These are phyloP conservation scores for Sanghuangporus weigelae DNA, from an alignment of 1,284 basidiomycete genomes.

Conservation along the genomic window DNA sequence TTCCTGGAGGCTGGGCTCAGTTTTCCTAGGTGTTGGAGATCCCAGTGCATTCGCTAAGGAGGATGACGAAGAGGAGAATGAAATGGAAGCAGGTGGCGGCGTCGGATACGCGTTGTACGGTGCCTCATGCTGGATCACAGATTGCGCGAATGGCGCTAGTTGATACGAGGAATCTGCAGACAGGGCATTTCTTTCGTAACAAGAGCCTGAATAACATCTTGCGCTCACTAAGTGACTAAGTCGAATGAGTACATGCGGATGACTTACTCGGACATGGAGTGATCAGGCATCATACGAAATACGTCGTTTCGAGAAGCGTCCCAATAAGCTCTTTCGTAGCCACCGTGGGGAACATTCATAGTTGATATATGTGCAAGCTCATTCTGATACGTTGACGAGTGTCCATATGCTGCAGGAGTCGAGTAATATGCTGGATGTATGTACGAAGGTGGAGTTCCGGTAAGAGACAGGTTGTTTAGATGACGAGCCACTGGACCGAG, in stretches of 20 bases:
- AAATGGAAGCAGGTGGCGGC: slow-evolving; percentile 56
- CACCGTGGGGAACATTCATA: slow-evolving; percentile 28
- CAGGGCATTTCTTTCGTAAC: slow-evolving; percentile 31
- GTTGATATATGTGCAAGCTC: slow-evolving; percentile 45
- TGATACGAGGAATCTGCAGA: slow-evolving; percentile 41
- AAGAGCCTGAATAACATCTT: slow-evolving; percentile 26
- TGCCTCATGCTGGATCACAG: slow-evolving; percentile 52
- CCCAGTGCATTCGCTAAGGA: slow-evolving; percentile 70
- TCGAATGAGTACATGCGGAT: background rate
- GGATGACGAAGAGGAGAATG: slow-evolving; percentile 50
- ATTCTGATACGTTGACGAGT: slow-evolving; percentile 52
- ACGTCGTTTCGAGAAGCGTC: slow-evolving; percentile 46
- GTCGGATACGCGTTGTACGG: slow-evolving; percentile 62
- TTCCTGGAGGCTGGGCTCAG: background rate
- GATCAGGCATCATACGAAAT: slow-evolving; percentile 24
- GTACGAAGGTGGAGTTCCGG: slow-evolving; percentile 53
- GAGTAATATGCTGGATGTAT: slow-evolving; percentile 53
- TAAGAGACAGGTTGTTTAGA: slow-evolving; percentile 50
- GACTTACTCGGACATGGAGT: slow-evolving; percentile 8
- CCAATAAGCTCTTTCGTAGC: slow-evolving; percentile 47
- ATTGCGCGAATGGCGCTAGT: slow-evolving; percentile 51
- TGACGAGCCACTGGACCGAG: slow-evolving; percentile 52
- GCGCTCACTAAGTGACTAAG: slow-evolving; percentile 19
- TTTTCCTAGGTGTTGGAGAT: slow-evolving; percentile 25
- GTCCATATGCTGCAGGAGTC: slow-evolving; percentile 31